Percentiles rank a stretch among this genome's conserved stretches.
These are phyloP conservation scores for Naumovozyma castellii DNA, from an alignment of 805 yeast genomes.

Conservation along the genomic window DNA sequence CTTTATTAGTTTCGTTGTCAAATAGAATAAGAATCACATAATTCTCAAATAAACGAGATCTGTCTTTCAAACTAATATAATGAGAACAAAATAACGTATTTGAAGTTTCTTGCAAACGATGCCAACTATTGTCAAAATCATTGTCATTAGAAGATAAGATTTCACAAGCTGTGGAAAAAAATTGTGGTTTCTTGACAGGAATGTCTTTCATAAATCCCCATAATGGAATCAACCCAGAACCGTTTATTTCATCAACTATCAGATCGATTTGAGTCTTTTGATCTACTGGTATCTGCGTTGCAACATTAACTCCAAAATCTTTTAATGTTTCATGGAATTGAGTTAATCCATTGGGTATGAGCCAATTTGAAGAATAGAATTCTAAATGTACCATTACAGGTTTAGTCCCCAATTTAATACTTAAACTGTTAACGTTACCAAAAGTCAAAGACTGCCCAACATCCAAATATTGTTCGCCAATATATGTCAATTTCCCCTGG, in stretches of 20 bases:
- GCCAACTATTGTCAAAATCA: background rate
- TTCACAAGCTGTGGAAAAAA: background rate
- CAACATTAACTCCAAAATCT: background rate
- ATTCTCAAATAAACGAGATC: background rate
- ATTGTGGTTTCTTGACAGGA: background rate
- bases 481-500: slow-evolving; percentile 24
- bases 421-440: background rate
- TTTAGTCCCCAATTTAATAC: slow-evolving; percentile 16
- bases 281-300: background rate
- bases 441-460: slow-evolving; percentile 10
- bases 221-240: background rate
- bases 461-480: slow-evolving; percentile 12
- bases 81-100: too few relatives aligned
- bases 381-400: slow-evolving; percentile 12
- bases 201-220: background rate
- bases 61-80: too few relatives aligned
- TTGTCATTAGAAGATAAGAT: background rate
- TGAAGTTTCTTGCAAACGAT: background rate
- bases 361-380: background rate
- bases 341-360: background rate
- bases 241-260: background rate
- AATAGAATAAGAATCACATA: background rate
- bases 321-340: background rate
- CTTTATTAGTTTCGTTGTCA: background rate
- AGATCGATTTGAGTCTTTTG: background rate